Conservation (phyloP, 345 rosid species). For the Brassica nigra region DNA sequence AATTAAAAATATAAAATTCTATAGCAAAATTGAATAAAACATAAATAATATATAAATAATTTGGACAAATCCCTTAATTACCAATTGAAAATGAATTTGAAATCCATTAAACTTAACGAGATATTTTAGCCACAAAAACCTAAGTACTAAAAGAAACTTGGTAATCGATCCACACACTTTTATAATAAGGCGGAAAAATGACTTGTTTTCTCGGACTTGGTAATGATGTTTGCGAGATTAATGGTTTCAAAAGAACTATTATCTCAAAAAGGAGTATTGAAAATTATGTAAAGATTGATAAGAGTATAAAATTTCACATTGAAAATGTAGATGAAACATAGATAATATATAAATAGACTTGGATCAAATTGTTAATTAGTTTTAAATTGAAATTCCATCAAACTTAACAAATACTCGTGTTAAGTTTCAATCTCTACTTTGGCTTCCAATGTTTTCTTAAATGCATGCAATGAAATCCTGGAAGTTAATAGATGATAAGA, state of each 20-base stretch:
- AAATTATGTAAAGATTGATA: not conserved
- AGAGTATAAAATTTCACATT: not conserved
- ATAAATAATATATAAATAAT: not conserved
- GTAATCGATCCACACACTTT: not conserved
- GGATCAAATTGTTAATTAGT: not conserved
- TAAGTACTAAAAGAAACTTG: not conserved
- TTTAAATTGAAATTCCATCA: too few relatives aligned
- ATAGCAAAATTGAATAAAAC: not conserved
- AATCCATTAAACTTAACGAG: not conserved
- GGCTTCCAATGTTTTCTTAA: not conserved
- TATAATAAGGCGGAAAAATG: too few relatives aligned
- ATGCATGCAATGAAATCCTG: not conserved
- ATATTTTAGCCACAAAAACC: not conserved
- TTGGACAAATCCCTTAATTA: not conserved
- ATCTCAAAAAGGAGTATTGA: not conserved
- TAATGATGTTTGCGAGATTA: not conserved
- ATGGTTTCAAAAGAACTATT: too few relatives aligned
- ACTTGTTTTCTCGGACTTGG: not conserved
- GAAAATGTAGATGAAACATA: not conserved
- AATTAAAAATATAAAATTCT: too few relatives aligned
- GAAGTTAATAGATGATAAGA: not conserved
- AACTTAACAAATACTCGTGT: not conserved
- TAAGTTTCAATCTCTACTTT: not conserved
- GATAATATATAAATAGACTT: not conserved
- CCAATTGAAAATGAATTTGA: not conserved